A percentile compares a stretch with the other conserved stretches of the same genome.
phyloP scores from a whole-genome alignment of 805 yeast species.

The Candida dajiaensis region DNA sequence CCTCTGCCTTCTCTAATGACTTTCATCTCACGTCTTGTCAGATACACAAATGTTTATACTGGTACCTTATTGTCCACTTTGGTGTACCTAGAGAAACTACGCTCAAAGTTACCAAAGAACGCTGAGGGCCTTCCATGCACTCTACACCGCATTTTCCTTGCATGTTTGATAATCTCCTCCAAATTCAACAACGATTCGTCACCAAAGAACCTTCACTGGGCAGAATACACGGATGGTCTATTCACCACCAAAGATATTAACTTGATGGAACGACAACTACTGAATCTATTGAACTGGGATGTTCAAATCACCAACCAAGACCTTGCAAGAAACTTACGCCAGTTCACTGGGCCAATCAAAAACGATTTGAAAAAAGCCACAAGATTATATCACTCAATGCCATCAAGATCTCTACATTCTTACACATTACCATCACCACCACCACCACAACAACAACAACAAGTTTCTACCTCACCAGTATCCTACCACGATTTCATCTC shows the following conservation, averaged over 20 bases:
- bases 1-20: slow-evolving; percentile 62
- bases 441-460: slow-evolving; percentile 4
- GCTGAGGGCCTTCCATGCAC: slow-evolving; percentile 79
- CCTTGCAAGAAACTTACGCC: slow-evolving; percentile 57
- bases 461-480: slow-evolving; percentile 9
- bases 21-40: slow-evolving; percentile 63
- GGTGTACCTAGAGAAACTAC: slow-evolving; percentile 59
- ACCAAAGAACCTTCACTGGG: slow-evolving; percentile 77
- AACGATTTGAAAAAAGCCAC: slow-evolving; percentile 29
- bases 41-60: slow-evolving; percentile 74
- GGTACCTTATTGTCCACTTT: slow-evolving; percentile 72
- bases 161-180: slow-evolving; percentile 66
- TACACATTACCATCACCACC: slow-evolving; percentile 3
- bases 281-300: slow-evolving; percentile 68
- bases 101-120: slow-evolving; percentile 56
- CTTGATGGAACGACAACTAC: slow-evolving; percentile 73
- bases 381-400: slow-evolving; percentile 15
- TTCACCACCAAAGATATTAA: slow-evolving; percentile 65
- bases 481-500: slow-evolving; percentile 3
- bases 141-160: slow-evolving; percentile 69
- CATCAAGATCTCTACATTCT: slow-evolving; percentile 7
- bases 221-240: slow-evolving; percentile 69
- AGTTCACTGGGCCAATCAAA: slow-evolving; percentile 73
- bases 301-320: slow-evolving; percentile 62
- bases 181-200: slow-evolving; percentile 75